Evolutionary conservation across 208 protist species (phyloP), one percentile per base, ranked within the genome.

Genomic region (Polymyxa betae): DNA sequence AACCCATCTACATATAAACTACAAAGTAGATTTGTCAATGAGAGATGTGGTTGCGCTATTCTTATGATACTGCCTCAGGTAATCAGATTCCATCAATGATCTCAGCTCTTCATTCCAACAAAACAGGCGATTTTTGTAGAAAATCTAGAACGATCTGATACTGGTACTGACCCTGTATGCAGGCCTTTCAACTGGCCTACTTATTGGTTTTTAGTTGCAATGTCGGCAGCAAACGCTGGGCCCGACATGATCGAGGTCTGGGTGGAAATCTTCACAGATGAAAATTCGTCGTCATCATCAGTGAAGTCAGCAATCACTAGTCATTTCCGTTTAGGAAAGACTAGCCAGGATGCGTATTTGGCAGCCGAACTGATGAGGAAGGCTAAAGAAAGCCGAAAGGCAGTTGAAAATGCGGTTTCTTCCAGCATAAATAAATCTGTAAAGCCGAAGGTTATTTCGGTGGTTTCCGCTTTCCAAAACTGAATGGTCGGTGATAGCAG

Each of bases 261-360:
- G 72, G 72, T 82, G 35, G 72, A 82, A 43, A 82, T 82, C n/a
- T 82, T 82, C 72, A 82, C 72, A 5, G 72, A 43, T 43, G 35
- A 40, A n/a, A n/a, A 12, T 43, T 5, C 72, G 5, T 5, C 72
- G 12, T 35, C 72, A 20, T 35, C n/a, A 20, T 16, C 16, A 16
- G 72, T 82, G 16, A 82, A 82, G n/a, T 82, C 72, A 82, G 72
- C 72, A 5, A 43, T 5, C 35, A 12, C 35, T 16, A 45, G 35
- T 12, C 72, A 82, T 82, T 82, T 82, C 72, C 5, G 72, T 5
- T 43, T 35, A n/a, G 72, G 72, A 35, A 35, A 43, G n/a, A 43
- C 72, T 16, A 45, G 35, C 12, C 35, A 40, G 12, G 72, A 82
- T 12, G 72, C 72, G 5, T 82, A 82, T 43, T 16, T 82, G n/a